Conservation (phyloP, 2,329 filamentous ascomycete species). For the Xylaria hypoxylon region DNA sequence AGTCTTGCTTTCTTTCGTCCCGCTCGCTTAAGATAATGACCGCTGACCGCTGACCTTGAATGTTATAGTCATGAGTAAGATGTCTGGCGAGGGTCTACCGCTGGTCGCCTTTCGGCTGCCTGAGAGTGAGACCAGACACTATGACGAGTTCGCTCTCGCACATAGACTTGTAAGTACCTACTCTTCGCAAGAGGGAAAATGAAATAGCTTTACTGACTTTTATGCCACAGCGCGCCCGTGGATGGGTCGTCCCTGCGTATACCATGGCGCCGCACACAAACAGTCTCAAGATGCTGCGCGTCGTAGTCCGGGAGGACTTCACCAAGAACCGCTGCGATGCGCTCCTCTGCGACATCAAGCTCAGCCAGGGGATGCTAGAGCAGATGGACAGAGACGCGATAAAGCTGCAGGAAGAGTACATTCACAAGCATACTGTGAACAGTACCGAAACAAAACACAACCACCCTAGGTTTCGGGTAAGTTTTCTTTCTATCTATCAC, state of each 20-base stretch:
- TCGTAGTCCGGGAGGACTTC: conserved; percentile 95
- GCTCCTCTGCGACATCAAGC: conserved; percentile 81
- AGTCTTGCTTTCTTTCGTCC: no score
- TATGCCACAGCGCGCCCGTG: conserved; percentile 70
- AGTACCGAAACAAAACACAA: conserved; percentile 66
- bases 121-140: conserved; percentile 66
- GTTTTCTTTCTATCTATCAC: conserved; percentile 39
- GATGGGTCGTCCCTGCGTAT: conserved; percentile 96
- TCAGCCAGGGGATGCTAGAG: conserved; percentile 77
- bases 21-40: no score
- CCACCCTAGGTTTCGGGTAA: conserved; percentile 63
- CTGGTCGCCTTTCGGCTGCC: conserved; percentile 87
- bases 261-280: conserved; percentile 94
- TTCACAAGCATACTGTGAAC: conserved; percentile 66
- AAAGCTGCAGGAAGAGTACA: conserved; percentile 74
- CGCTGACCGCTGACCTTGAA: conserved; percentile 3
- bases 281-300: conserved; percentile 87
- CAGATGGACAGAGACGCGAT: conserved; percentile 79
- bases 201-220: conserved; percentile 9
- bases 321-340: conserved; percentile 83
- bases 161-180: conserved; percentile 71
- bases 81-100: conserved; percentile 80
- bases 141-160: conserved; percentile 82
- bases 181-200: not conserved
- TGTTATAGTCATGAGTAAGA: conserved; percentile 78